Evolutionary conservation across 345 rosid genomes (phyloP), one percentile per base, ranked within the genome.

Genomic region (Citrus cavaleriei): DNA sequence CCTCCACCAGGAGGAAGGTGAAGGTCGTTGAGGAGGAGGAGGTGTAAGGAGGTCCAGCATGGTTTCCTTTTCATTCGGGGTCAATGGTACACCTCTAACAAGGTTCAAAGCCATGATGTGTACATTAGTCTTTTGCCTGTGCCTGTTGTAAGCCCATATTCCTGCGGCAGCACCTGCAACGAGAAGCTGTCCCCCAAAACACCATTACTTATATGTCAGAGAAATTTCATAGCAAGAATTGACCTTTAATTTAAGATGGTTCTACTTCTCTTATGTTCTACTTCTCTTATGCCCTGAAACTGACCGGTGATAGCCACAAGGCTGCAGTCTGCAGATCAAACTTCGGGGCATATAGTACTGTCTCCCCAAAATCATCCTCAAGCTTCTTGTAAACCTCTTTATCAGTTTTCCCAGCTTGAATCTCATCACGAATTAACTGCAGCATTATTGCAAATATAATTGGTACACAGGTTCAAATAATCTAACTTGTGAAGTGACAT

Each of bases 381-480:
- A 96, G 95, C 88, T 96, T 96, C 80, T 84, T 91, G 84, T 78
- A 96, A n/a, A 96, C 87, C 71, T 96, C 98, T 85, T 91, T 96
- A 90, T 96, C 99, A 27, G 88, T 75, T 83, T 91, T 96, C 68
- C 99, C 98, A 70, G 93, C 68, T 38, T 72, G 90, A 78, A 96
- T 93, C 86, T 96, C 99, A 79, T 96, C 91, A 1, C 98, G 98
- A 71, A 94, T 96, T 77, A 96, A 84, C 99, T 96, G 89, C 84
- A 86, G 46, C 72, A 70, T 68, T 16, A 25, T 19, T 73, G 72
- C 55, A 64, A 54, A 27, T n/a, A 42, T 60, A 22, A 63, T 37
- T 30, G 64, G n/a, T 25, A 30, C 18, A 16, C 34, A 25, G 18
- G 30, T 73, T 18, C 14, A 28, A 72, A 35, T 1, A 51, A 34